phyloP scores from a whole-genome alignment of 2,329 filamentous ascomycete species.

The Akanthomyces muscarius region DNA sequence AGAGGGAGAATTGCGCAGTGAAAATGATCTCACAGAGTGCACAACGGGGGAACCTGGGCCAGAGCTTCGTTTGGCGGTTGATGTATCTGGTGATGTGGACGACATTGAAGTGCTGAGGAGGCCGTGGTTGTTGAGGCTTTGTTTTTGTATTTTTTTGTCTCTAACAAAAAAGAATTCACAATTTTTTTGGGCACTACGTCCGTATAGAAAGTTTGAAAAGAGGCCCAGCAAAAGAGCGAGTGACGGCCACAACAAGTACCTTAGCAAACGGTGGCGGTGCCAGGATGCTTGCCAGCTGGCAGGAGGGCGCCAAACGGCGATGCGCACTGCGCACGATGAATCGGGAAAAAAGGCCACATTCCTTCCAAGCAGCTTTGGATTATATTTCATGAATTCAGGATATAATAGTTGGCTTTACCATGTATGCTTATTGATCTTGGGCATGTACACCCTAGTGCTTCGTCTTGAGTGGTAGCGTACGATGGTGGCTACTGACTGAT shows the following conservation, averaged over 20 bases:
- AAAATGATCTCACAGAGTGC: constrained; percentile 6
- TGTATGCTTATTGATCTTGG: too few relatives aligned
- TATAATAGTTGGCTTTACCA: too few relatives aligned
- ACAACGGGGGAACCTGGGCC: constrained; percentile 3
- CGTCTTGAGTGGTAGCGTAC: too few relatives aligned
- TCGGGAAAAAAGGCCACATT: too few relatives aligned
- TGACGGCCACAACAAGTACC: background rate
- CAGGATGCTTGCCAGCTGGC: constrained; percentile 1
- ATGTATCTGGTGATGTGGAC: background rate
- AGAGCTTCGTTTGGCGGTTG: background rate
- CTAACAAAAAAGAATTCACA: background rate
- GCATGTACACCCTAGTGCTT: too few relatives aligned
- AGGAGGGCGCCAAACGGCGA: background rate
- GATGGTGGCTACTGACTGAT: background rate
- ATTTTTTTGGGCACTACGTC: background rate
- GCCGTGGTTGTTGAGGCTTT: background rate
- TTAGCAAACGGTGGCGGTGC: constrained; percentile 1
- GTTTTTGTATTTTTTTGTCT: background rate
- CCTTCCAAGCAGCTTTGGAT: too few relatives aligned
- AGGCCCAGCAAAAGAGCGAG: background rate
- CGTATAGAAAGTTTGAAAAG: background rate
- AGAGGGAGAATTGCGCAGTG: background rate
- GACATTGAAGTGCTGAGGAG: background rate
- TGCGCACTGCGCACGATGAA: background rate
- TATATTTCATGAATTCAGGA: too few relatives aligned